These are phyloP conservation scores for Tolypocladium nubicola DNA, from an alignment of 2,329 filamentous ascomycete genomes.

Conservation along the genomic window DNA sequence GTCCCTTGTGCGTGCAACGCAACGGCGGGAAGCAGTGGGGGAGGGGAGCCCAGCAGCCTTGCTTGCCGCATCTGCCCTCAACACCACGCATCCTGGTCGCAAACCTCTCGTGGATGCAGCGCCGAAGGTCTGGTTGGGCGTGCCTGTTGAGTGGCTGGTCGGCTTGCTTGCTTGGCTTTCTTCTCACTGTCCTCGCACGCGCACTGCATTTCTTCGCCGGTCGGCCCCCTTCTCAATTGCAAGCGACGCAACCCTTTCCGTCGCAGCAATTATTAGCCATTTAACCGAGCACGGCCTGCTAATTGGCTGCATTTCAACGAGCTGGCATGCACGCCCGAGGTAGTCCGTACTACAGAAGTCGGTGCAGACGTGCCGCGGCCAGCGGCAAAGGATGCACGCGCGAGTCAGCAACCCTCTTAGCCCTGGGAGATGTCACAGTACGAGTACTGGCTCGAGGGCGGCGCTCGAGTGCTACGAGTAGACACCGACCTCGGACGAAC, in stretches of 20 bases:
- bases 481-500: conserved; percentile 6
- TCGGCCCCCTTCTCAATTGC: background rate
- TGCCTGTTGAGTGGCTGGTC: background rate
- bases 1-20: background rate
- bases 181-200: background rate
- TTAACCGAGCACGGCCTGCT: background rate
- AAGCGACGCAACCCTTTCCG: background rate
- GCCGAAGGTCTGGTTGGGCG: background rate
- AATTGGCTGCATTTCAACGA: background rate
- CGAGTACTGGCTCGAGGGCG: background rate
- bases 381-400: background rate
- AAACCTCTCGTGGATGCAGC: background rate
- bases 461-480: background rate
- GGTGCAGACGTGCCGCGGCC: background rate
- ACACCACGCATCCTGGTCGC: background rate
- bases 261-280: background rate
- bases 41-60: background rate
- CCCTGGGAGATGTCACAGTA: background rate
- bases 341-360: background rate
- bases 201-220: background rate
- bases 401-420: background rate
- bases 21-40: background rate
- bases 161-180: background rate
- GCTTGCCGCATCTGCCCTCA: background rate
- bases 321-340: background rate